Percentiles rank a stretch among this genome's conserved stretches.
Conservation (phyloP, 1,284 basidiomycete genomes). For the Rhodofomes roseus region DNA sequence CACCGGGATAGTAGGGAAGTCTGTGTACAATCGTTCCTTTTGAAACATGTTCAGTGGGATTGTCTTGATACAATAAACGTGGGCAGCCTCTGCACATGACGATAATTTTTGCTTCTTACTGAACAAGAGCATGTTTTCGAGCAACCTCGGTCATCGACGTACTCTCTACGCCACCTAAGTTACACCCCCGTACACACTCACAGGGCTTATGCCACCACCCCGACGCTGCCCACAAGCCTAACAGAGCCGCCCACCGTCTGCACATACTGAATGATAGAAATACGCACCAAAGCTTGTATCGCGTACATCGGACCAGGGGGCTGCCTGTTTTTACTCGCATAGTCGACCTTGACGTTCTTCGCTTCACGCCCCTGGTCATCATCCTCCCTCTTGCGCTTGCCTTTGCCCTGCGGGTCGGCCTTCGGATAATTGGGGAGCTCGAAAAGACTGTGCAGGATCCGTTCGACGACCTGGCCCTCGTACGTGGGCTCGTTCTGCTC, state of each 20-base stretch:
- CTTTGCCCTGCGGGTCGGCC: conserved; percentile 42
- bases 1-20: conserved; percentile 58
- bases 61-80: background rate
- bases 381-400: conserved; percentile 45
- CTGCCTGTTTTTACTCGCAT: conserved; percentile 40
- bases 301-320: conserved; percentile 43
- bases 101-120: too few species aligned
- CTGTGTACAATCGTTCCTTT: conserved; percentile 49
- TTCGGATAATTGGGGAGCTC: conserved; percentile 63
- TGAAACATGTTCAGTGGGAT: background rate
- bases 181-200: too few species aligned
- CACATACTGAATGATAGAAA: background rate
- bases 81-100: background rate
- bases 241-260: too few species aligned
- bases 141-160: too few species aligned
- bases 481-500: conserved; percentile 31
- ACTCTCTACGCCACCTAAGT: too few species aligned
- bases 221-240: too few species aligned
- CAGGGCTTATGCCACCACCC: too few species aligned
- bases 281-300: conserved; percentile 46
- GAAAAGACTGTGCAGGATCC: conserved; percentile 54
- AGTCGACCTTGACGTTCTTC: conserved; percentile 43
- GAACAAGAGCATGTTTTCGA: too few species aligned
- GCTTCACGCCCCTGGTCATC: conserved; percentile 20
- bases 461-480: conserved; percentile 41